Base-by-base conservation (phyloP, 2,329 filamentous ascomycete species). In the Fusarium coicis region DNA sequence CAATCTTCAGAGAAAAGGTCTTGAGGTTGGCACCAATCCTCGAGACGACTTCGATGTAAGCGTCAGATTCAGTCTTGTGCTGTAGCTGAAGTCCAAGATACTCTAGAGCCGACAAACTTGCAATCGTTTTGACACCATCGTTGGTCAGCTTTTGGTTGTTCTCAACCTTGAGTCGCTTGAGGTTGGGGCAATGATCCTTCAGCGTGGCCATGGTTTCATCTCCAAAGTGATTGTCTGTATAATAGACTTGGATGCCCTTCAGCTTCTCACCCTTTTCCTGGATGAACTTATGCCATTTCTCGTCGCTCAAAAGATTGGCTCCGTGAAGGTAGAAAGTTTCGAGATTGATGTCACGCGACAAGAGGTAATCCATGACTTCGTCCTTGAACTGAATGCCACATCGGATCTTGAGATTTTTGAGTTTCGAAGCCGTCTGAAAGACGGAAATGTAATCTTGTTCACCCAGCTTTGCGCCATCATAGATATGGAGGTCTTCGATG, bases 381-480 rank as follows among this genome's bases (percentile, higher is more conserved):
- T 98, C 93, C 81, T 97, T 97, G 86, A 98, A 92, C 79, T 97
- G 95, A 55, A 96, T 93, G n/a, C 92, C 94, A 77, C 95, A 96
- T 54, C 93, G 91, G 16, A 97, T 84, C 73, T 94, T 93, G 63
- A 98, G 86, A 47, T 87, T 88, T 76, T 90, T 90, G 60, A 97
- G 84, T 10, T 86, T 86, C 0, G 93, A 90, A 64, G 93, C 91
- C 6, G 90, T 87, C 57, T 94, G 92, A 70, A 98, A 95, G 46
- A 97, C 93, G 72, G 91, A 89, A 53, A 93, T 88, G 73, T 93
- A 95, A 77, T 98, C 94, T 73, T 95, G 89, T 5, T 89, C 88
- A 54, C 89, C 88, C 16, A 98, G 87, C 74, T 91, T 91, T 74
- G 85, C 85, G 44, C 84, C 86, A 73, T 91, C 89, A 73, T 91